A percentile compares a stretch with the other conserved stretches of the same genome.
These are phyloP conservation scores for Graphiopsis chlorocephala DNA, from an alignment of 2,329 filamentous ascomycete species.

Conservation along the genomic window DNA sequence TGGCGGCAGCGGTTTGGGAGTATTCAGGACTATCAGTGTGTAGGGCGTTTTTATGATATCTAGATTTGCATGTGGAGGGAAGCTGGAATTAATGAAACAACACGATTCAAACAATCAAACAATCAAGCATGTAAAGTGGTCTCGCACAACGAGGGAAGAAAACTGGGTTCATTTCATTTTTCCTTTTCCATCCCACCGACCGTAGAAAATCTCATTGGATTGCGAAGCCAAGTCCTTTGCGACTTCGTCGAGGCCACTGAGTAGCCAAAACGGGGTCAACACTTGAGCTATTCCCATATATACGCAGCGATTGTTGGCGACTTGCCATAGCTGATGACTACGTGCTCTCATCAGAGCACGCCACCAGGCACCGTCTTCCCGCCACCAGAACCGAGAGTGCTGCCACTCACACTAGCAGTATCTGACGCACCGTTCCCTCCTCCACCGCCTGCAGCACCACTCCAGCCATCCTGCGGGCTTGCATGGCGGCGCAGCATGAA, in stretches of 20 bases:
- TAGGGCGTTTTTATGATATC: slow-evolving; percentile 19
- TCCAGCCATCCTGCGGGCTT: slow-evolving; percentile 41
- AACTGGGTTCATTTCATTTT: not conserved
- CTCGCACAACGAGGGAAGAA: not conserved
- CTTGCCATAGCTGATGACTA: not conserved
- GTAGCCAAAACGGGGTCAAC: not conserved
- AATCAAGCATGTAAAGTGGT: not conserved
- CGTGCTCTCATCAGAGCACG: slow-evolving; percentile 6
- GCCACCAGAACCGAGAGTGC: slow-evolving; percentile 4
- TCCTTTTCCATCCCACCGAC: not conserved
- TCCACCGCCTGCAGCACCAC: slow-evolving; percentile 18
- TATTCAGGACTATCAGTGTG: slow-evolving; percentile 43
- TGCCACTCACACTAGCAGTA: slow-evolving; percentile 6
- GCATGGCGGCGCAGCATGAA: slow-evolving; percentile 84
- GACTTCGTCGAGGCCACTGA: not conserved
- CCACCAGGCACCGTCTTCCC: slow-evolving; percentile 14
- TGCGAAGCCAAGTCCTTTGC: not conserved
- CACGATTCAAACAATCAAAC: not conserved
- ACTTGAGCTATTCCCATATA: not conserved
- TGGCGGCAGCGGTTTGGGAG: slow-evolving; percentile 75
- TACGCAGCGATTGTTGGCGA: not conserved
- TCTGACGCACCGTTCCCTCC: slow-evolving; percentile 2
- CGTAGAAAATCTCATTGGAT: not conserved
- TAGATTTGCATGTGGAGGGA: slow-evolving; percentile 14
- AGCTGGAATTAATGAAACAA: not conserved